These are phyloP conservation scores for Hibiscus mutabilis DNA, from an alignment of 345 rosid species.

Conservation along the genomic window DNA sequence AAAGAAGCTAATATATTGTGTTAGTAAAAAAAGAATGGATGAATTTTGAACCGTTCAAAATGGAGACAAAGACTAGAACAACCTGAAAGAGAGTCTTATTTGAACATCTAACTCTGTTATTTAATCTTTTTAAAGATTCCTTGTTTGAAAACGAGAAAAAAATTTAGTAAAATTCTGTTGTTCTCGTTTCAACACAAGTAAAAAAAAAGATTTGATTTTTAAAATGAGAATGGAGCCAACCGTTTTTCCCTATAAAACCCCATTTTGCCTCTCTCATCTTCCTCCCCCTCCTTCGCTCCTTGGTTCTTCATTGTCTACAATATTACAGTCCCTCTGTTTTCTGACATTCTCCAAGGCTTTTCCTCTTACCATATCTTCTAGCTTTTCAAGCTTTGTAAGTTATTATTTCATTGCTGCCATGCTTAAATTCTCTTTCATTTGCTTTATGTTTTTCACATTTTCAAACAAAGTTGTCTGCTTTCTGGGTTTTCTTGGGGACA, in stretches of 20 bases:
- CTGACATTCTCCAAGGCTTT: neutral
- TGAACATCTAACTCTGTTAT: neutral
- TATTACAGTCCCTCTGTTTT: neutral
- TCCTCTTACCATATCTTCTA: neutral
- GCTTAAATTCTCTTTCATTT: too few species aligned
- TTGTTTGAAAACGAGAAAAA: neutral
- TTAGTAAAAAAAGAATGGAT: neutral
- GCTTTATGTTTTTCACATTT: too few species aligned
- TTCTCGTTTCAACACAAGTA: neutral
- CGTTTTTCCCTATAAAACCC: constrained; percentile 32
- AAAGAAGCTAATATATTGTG: too few species aligned
- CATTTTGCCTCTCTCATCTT: neutral
- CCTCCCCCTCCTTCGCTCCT: constrained; percentile 26
- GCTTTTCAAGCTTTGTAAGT: constrained; percentile 10
- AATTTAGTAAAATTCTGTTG: neutral
- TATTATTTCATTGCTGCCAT: neutral
- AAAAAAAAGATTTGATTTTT: neutral
- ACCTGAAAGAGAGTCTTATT: neutral
- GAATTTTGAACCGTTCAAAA: neutral
- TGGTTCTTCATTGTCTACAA: neutral
- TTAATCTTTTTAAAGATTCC: neutral
- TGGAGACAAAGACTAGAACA: neutral
- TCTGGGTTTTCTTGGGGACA: too few species aligned
- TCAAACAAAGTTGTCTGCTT: too few species aligned
- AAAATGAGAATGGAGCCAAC: neutral